Conservation (phyloP, 345 rosid species). For the Pugionium dolabratum region DNA sequence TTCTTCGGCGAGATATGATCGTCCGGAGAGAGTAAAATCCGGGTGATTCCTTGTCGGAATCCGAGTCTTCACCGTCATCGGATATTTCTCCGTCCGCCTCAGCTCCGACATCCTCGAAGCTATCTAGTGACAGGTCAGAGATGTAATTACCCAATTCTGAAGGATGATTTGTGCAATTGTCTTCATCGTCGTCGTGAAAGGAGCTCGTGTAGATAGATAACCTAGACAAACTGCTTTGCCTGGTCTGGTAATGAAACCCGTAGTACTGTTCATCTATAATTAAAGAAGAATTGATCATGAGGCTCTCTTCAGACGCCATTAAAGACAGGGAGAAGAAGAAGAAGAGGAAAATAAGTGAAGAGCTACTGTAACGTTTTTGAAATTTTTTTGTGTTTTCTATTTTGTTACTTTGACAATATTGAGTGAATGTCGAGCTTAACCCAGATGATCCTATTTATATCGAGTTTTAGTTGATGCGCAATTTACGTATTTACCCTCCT, state of each 20-base stretch:
- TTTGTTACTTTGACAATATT: not conserved
- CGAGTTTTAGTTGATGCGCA: not conserved
- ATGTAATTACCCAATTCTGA: conserved; percentile 33
- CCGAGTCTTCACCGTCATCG: conserved; percentile 53
- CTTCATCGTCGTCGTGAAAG: conserved; percentile 50
- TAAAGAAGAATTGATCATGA: conserved; percentile 39
- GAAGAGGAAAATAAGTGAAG: not conserved
- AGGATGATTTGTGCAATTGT: conserved; percentile 9
- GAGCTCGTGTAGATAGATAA: conserved; percentile 72
- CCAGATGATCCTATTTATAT: conserved; percentile 26
- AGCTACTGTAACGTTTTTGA: not conserved
- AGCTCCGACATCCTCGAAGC: conserved; percentile 49
- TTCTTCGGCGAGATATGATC: conserved; percentile 56
- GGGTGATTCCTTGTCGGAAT: conserved; percentile 56
- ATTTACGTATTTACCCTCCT: conserved; percentile 29
- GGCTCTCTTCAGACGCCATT: conserved; percentile 63
- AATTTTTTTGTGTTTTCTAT: not conserved
- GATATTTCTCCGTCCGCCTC: conserved; percentile 53
- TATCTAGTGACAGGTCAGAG: conserved; percentile 62
- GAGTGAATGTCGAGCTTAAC: not conserved
- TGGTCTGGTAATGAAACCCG: conserved; percentile 48
- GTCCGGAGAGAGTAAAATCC: conserved; percentile 68
- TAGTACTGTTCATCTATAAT: conserved; percentile 53
- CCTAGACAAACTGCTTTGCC: conserved; percentile 59
- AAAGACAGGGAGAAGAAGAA: not conserved